Percentiles rank a stretch among this genome's conserved stretches.
Conservation (phyloP, 306 rosid genomes). For the Abrus precatorius region DNA sequence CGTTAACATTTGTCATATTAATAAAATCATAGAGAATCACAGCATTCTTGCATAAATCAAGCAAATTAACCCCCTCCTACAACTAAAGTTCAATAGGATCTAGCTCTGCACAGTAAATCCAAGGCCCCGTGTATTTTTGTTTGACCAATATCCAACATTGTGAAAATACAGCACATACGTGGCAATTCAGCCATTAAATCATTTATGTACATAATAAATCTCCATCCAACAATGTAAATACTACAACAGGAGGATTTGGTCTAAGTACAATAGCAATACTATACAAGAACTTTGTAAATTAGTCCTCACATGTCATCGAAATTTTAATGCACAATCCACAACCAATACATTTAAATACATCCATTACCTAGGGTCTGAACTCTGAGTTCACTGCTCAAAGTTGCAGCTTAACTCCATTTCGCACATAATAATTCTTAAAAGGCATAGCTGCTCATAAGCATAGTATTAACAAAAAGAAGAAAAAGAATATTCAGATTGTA, state of each 20-base stretch:
- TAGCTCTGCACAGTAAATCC: not conserved
- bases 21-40: not conserved
- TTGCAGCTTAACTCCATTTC: constrained; percentile 4
- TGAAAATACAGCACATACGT: not conserved
- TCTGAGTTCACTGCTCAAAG: constrained; percentile 3
- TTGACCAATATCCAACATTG: not conserved
- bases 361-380: constrained; percentile 13
- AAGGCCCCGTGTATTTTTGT: not conserved
- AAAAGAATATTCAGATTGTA: not conserved
- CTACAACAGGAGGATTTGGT: not conserved
- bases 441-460: not conserved
- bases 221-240: constrained; percentile 14
- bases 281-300: constrained; percentile 1
- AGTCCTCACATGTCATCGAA: constrained; percentile 5
- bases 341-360: constrained; percentile 26
- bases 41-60: not conserved
- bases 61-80: not conserved
- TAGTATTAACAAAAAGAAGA: not conserved
- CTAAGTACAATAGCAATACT: constrained; percentile 8
- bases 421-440: constrained; percentile 5
- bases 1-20: too few relatives aligned
- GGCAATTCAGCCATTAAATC: not conserved
- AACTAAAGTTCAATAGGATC: not conserved
- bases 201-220: constrained; percentile 6
- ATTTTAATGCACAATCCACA: not conserved